Percentiles rank a stretch among this genome's conserved stretches.
Evolutionary conservation across 2,329 filamentous ascomycete genomes (phyloP).

Genomic region (Fusarium burgessii): DNA sequence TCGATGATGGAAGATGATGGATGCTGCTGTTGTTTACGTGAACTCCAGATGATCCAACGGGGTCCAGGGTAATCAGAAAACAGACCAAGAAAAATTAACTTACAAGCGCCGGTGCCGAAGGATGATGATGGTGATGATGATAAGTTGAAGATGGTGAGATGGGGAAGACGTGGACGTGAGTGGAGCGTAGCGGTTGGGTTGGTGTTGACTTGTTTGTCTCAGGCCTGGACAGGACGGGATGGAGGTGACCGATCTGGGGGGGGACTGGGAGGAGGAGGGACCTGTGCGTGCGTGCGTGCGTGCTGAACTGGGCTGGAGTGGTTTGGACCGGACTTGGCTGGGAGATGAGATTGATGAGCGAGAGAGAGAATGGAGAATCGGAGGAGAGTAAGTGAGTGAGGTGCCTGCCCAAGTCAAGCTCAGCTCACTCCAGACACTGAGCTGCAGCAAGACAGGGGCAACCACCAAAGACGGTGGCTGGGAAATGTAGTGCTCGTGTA

Average conservation of each 20-base stretch:
- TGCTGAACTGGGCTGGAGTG: conserved; percentile 5
- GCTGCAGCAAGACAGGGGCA: conserved; percentile 36
- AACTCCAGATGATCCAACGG: background rate
- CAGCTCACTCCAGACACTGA: conserved; percentile 34
- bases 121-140: conserved; percentile 27
- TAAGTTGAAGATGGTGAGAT: conserved; percentile 42
- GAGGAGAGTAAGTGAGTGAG: conserved; percentile 14
- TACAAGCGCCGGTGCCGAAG: conserved; percentile 39
- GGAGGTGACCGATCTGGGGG: conserved; percentile 22
- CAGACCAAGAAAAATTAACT: conserved; percentile 19
- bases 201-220: conserved; percentile 42
- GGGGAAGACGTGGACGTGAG: conserved; percentile 38
- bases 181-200: conserved; percentile 40
- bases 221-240: background rate
- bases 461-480: conserved; percentile 32
- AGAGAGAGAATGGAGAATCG: background rate
- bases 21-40: conserved; percentile 20
- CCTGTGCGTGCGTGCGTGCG: background rate
- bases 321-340: conserved; percentile 8
- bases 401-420: conserved; percentile 27
- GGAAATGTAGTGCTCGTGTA: conserved; percentile 30
- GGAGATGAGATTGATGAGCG: conserved; percentile 36
- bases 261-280: conserved; percentile 16
- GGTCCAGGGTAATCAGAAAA: conserved; percentile 33
- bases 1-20: conserved; percentile 17